Percentiles rank a stretch among this genome's conserved stretches.
Evolutionary conservation across 257 asterid species (phyloP).

Genomic region (Vinca minor): DNA sequence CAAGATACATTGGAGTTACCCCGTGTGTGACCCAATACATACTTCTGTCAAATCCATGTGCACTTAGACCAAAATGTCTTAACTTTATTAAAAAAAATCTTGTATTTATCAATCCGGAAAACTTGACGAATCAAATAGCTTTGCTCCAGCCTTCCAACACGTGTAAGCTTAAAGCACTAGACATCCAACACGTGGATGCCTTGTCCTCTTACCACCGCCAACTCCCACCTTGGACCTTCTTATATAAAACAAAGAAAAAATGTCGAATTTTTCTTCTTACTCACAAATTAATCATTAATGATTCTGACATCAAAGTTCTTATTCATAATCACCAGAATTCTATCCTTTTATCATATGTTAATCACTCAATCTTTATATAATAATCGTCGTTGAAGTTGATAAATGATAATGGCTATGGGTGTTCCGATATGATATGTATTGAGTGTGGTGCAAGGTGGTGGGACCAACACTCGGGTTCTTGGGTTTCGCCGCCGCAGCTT

Average conservation of each 20-base stretch:
- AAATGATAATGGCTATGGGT: slow-evolving; percentile 11
- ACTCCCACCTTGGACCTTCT: background rate
- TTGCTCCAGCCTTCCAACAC: background rate
- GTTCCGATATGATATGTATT: slow-evolving; percentile 34
- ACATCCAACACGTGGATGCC: background rate
- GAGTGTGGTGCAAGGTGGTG: slow-evolving; percentile 83
- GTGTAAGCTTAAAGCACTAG: slow-evolving; percentile 1
- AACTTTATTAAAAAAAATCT: no score
- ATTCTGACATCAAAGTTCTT: background rate
- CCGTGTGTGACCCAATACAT: no score
- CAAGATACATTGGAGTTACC: no score
- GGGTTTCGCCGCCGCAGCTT: slow-evolving; percentile 64
- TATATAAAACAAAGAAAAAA: background rate
- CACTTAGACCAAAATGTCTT: no score
- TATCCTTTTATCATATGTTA: background rate
- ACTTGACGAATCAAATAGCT: background rate
- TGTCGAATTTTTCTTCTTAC: no score
- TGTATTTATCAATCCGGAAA: no score
- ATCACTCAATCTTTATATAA: slow-evolving; percentile 1
- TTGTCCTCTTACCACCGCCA: background rate
- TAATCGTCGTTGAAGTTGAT: no score
- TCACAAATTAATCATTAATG: slow-evolving; percentile 2
- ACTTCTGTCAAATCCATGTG: no score
- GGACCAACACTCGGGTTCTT: slow-evolving; percentile 81
- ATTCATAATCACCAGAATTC: background rate